phyloP scores from a whole-genome alignment of 805 yeast species.

The Pichia membranifaciens region DNA sequence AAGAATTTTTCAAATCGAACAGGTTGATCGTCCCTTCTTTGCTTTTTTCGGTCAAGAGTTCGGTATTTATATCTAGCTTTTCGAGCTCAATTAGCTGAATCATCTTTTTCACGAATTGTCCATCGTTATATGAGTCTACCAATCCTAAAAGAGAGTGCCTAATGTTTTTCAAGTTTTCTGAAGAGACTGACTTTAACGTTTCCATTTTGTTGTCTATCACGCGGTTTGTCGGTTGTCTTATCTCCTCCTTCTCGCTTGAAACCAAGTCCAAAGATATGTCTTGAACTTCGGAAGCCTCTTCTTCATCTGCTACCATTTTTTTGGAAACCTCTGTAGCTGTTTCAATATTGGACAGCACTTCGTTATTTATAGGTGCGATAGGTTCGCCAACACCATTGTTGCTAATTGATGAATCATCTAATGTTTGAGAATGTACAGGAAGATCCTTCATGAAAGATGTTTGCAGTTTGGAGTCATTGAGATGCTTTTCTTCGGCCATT shows the following conservation, averaged over 20 bases:
- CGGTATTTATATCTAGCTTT: constrained; percentile 19
- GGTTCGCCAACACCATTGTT: neutral
- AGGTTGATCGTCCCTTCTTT: constrained; percentile 41
- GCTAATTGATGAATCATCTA: neutral
- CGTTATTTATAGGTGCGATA: constrained; percentile 1
- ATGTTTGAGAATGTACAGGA: neutral
- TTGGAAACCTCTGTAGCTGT: neutral
- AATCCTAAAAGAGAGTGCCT: constrained; percentile 65
- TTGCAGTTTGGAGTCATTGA: neutral
- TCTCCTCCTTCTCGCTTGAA: constrained; percentile 3
- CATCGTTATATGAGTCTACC: constrained; percentile 22
- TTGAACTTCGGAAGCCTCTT: constrained; percentile 4
- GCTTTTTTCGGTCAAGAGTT: constrained; percentile 10
- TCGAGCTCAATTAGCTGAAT: constrained; percentile 19
- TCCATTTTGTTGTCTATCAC: constrained; percentile 49
- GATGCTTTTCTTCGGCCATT: constrained; percentile 5
- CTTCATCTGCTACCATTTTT: neutral
- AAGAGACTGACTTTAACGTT: constrained; percentile 56
- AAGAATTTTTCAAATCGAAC: constrained; percentile 54
- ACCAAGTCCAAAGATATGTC: constrained; percentile 4
- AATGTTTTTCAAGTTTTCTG: constrained; percentile 73
- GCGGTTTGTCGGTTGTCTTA: constrained; percentile 13
- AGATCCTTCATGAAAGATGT: neutral
- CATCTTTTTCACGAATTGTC: constrained; percentile 21
- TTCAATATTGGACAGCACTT: neutral